These are phyloP conservation scores for Uronychia setigera DNA, from an alignment of 73 alveolate species.

Conservation along the genomic window DNA sequence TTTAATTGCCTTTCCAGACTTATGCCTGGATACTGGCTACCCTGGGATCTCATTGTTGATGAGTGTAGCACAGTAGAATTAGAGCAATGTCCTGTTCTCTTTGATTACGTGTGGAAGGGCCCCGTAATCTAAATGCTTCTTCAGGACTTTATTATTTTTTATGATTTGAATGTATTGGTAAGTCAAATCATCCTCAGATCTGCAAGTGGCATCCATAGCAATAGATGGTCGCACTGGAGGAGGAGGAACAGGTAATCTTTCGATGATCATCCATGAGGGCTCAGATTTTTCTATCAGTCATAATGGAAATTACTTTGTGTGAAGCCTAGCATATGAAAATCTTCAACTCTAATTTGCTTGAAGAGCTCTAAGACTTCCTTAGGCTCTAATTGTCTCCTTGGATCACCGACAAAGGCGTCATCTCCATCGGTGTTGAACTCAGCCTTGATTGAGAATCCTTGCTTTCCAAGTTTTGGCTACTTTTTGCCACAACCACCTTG, in stretches of 20 bases:
- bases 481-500: conserved; percentile 78
- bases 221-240: conserved; percentile 97
- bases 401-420: conserved; percentile 50
- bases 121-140: conserved; percentile 51
- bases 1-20: conserved; percentile 93
- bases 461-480: conserved; percentile 79
- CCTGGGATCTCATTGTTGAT: conserved; percentile 95
- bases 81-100: conserved; percentile 71
- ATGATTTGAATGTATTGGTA: conserved; percentile 87
- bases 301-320: too few relatives aligned
- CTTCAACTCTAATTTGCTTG: conserved; percentile 71
- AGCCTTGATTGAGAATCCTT: conserved; percentile 61
- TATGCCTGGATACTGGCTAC: conserved; percentile 73
- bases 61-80: conserved; percentile 94
- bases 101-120: conserved; percentile 70
- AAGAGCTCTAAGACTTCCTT: conserved; percentile 75
- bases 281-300: conserved; percentile 68
- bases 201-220: conserved; percentile 67
- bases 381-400: conserved; percentile 65
- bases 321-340: conserved; percentile 82
- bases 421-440: conserved; percentile 52
- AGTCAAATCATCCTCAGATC: conserved; percentile 95
- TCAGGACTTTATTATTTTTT: conserved; percentile 70
- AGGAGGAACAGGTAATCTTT: conserved; percentile 93
- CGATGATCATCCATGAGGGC: conserved; percentile 94